These are phyloP conservation scores for Phanerodontia chrysosporium DNA, from an alignment of 768 basidiomycete species.

Conservation along the genomic window DNA sequence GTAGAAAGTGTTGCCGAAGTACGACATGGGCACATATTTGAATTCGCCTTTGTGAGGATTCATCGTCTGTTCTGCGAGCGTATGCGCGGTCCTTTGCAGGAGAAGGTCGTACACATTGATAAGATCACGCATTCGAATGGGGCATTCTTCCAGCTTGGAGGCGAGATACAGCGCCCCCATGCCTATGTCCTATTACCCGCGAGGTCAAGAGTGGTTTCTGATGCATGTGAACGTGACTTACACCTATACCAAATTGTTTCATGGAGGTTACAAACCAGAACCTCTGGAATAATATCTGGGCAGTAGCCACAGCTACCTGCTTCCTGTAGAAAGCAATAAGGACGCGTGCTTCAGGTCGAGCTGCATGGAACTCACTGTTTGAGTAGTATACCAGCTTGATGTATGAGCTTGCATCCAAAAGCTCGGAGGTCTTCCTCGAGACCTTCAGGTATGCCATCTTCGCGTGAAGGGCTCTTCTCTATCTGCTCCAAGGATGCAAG, in stretches of 20 bases:
- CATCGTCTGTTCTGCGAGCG: conserved; percentile 28
- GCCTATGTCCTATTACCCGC: conserved; percentile 47
- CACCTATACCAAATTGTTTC: conserved; percentile 91
- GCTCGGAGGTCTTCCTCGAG: conserved; percentile 87
- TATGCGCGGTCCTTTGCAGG: conserved; percentile 66
- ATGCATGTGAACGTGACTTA: conserved; percentile 36
- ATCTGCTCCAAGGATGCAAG: conserved; percentile 81
- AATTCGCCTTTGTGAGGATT: conserved; percentile 30
- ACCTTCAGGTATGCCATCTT: conserved; percentile 76
- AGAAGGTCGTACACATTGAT: conserved; percentile 93
- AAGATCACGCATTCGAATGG: conserved; percentile 87
- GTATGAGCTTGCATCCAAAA: conserved; percentile 91
- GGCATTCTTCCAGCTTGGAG: conserved; percentile 91
- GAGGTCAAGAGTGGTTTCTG: background rate
- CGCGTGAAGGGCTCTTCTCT: conserved; percentile 70
- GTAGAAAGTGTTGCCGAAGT: conserved; percentile 87
- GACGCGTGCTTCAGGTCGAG: background rate
- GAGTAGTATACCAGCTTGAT: conserved; percentile 88
- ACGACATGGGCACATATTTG: conserved; percentile 82
- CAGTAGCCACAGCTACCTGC: conserved; percentile 95
- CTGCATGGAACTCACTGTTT: conserved; percentile 62
- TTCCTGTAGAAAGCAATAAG: conserved; percentile 49
- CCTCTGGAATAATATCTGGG: conserved; percentile 92
- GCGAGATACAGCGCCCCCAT: conserved; percentile 38
- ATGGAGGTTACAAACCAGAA: conserved; percentile 96